Percentiles rank a stretch among this genome's conserved stretches.
Conservation (phyloP, 2,329 filamentous ascomycete species). For the Purpureocillium takamizusanense region DNA sequence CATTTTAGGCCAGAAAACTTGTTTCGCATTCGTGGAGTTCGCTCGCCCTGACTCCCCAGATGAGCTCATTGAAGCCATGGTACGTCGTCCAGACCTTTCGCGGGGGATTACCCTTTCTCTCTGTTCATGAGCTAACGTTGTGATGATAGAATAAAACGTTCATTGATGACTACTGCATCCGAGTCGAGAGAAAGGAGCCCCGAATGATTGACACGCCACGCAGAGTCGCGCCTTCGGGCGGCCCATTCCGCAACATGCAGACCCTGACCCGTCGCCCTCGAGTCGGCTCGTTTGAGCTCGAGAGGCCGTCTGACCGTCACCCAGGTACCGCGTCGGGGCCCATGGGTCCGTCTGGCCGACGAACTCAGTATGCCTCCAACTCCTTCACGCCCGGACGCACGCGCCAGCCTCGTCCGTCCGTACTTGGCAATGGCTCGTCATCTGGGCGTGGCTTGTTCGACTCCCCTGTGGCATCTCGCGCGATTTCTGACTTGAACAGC, state of each 20-base stretch:
- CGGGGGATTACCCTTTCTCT: background rate
- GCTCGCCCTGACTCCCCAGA: constrained; percentile 25
- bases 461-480: background rate
- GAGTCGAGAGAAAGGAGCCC: constrained; percentile 28
- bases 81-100: constrained; percentile 15
- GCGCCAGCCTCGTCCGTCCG: constrained; percentile 4
- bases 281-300: constrained; percentile 4
- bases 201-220: constrained; percentile 12
- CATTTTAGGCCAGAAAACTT: constrained; percentile 9
- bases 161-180: constrained; percentile 21
- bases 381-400: constrained; percentile 5
- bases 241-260: background rate
- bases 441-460: constrained; percentile 3
- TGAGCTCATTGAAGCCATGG: constrained; percentile 23
- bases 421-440: constrained; percentile 5
- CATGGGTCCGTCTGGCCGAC: background rate
- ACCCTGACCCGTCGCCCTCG: background rate
- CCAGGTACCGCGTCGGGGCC: background rate
- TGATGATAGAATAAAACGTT: constrained; percentile 19
- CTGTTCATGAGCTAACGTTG: constrained; percentile 7
- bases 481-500: background rate
- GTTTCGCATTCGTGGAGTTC: constrained; percentile 32
- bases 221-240: constrained; percentile 1
- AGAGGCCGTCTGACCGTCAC: background rate
- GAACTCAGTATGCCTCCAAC: constrained; percentile 3